Percentiles rank a stretch among this genome's conserved stretches.
phyloP scores from a whole-genome alignment of 352 stramenopile species.

The Phytophthora multivora region DNA sequence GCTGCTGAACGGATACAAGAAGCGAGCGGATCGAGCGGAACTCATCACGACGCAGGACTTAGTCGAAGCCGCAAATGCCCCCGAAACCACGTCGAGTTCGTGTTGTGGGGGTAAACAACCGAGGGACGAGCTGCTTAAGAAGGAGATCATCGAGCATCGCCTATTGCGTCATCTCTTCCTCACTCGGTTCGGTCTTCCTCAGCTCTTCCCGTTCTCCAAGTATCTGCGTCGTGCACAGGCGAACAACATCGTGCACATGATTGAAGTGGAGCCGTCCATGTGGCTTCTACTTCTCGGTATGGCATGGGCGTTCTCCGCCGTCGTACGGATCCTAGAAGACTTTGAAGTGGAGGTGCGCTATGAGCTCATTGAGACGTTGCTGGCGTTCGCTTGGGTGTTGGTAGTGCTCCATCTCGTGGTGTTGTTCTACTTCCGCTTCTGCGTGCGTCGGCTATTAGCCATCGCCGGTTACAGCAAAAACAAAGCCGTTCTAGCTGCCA shows the following conservation, averaged over 20 bases:
- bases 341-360: slow-evolving; percentile 18
- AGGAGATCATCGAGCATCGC: slow-evolving; percentile 35
- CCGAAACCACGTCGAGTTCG: not conserved
- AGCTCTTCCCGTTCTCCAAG: slow-evolving; percentile 69
- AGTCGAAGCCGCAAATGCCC: slow-evolving; percentile 18
- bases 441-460: slow-evolving; percentile 33
- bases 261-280: slow-evolving; percentile 71
- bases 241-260: slow-evolving; percentile 76
- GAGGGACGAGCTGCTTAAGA: slow-evolving; percentile 7
- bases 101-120: not conserved
- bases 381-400: slow-evolving; percentile 34
- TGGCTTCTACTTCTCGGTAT: slow-evolving; percentile 57
- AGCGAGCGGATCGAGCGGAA: slow-evolving; percentile 42
- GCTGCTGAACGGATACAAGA: slow-evolving; percentile 39
- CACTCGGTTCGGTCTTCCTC: slow-evolving; percentile 41
- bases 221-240: slow-evolving; percentile 69
- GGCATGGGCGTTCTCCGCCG: slow-evolving; percentile 40
- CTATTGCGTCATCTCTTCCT: slow-evolving; percentile 52
- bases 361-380: slow-evolving; percentile 39
- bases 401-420: slow-evolving; percentile 42
- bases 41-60: slow-evolving; percentile 48
- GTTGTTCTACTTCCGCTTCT: slow-evolving; percentile 46
- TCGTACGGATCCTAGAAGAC: slow-evolving; percentile 21
- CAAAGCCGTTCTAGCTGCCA: slow-evolving; percentile 2
- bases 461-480: slow-evolving; percentile 33